A percentile compares a stretch with the other conserved stretches of the same genome.
These are phyloP conservation scores for Millerozyma acaciae DNA, from an alignment of 805 yeast genomes.

Conservation along the genomic window DNA sequence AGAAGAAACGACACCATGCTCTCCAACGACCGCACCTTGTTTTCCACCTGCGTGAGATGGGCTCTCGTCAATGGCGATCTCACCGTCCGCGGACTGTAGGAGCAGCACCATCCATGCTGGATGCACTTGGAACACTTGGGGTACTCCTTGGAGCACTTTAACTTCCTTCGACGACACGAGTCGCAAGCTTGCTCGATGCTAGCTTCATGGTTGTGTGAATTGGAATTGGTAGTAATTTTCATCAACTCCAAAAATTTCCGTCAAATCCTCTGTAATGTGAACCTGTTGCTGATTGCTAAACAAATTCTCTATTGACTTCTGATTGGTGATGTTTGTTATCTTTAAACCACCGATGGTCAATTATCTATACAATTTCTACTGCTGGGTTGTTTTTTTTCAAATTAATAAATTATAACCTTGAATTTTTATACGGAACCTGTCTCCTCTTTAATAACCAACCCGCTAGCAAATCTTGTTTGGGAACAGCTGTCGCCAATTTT, in stretches of 20 bases:
- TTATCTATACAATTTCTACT: too few species aligned
- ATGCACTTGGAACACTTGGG: constrained; percentile 77
- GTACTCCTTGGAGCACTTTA: constrained; percentile 73
- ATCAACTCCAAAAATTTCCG: neutral
- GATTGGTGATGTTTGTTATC: too few species aligned
- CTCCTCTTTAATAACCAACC: too few species aligned
- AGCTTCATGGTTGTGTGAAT: neutral
- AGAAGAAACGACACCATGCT: constrained; percentile 29
- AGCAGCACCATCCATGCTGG: constrained; percentile 68
- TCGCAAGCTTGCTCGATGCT: constrained; percentile 67
- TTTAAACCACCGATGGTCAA: too few species aligned
- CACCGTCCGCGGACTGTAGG: constrained; percentile 72
- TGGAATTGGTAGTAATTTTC: constrained; percentile 2
- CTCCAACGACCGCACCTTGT: constrained; percentile 28
- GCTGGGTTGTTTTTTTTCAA: too few species aligned
- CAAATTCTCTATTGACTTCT: too few species aligned
- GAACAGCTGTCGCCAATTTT: too few species aligned
- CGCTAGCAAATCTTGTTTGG: too few species aligned
- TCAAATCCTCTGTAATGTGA: neutral
- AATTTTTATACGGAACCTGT: too few species aligned
- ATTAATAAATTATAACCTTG: too few species aligned
- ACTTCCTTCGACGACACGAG: constrained; percentile 74
- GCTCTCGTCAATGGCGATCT: constrained; percentile 81
- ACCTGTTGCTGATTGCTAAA: too few species aligned
- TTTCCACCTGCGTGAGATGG: constrained; percentile 73